Evolutionary conservation across 202 grass and related monocot genomes (phyloP), one percentile per base, ranked within the genome.

Genomic region (Elaeis oleifera): DNA sequence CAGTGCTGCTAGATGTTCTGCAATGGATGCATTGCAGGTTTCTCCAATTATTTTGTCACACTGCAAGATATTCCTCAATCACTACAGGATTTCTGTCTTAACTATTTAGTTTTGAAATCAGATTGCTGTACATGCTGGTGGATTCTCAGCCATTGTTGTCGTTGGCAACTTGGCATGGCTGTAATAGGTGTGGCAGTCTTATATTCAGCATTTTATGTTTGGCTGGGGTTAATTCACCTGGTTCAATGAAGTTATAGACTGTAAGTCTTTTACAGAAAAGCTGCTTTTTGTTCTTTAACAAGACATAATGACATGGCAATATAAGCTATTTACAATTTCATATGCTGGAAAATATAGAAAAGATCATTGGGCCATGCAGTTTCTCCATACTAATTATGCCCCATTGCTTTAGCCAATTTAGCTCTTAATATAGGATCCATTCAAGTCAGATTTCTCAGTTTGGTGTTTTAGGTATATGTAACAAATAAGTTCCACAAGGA

Each of bases 101-200:
- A 65, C 71, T 44, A 71, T 62, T 71, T 23, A 73, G 51, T 74
- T 78, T 20, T 78, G 23, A 60, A 69, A 80, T 83, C 79, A 97
- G 92, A 75, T 97, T 84, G 92, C 92, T 74, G 92, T 97, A 69
- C 84, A 88, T 60, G 92, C 92, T 76, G 92, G 92, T 83, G 92
- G 92, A 58, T 89, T 97, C 68, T 97, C 92, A 16, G 92, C 92
- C 39, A 84, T 97, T 70, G 57, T 97, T 63, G 92, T 97, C 51
- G 92, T n/a, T n/a, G n/a, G n/a, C n/a, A n/a, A n/a, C n/a, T 97
- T 77, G 89, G 92, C 76, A 92, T 92, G 92, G 88, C 92, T 91
- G 92, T 97, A 68, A 89, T 97, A 84, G 92, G 92, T 51, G 92
- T 97, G 36, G 84, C 88, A 16, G 70, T 97, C 65, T 71, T 97